These are phyloP conservation scores for Aspergillus avenaceus DNA, from an alignment of 495 filamentous ascomycete genomes.

Conservation along the genomic window DNA sequence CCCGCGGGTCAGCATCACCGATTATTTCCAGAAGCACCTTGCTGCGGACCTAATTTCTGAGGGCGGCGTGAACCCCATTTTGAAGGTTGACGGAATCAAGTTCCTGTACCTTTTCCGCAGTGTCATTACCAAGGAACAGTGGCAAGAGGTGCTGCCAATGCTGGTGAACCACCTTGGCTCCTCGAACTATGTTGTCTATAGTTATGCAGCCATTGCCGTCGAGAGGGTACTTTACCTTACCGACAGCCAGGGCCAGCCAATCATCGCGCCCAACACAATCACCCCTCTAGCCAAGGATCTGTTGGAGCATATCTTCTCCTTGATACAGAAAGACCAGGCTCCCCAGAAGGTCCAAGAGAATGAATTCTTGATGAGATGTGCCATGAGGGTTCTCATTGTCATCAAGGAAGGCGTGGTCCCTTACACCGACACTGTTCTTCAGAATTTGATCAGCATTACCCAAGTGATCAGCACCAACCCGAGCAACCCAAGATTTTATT, in stretches of 20 bases:
- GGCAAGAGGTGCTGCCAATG: constrained; percentile 82
- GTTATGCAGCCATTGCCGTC: constrained; percentile 90
- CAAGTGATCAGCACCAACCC: constrained; percentile 86
- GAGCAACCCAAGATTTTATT: constrained; percentile 96
- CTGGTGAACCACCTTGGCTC: constrained; percentile 86
- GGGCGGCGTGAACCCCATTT: constrained; percentile 67
- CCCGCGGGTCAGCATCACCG: constrained; percentile 73
- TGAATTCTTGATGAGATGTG: constrained; percentile 96
- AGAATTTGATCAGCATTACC: constrained; percentile 80
- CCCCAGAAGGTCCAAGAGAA: constrained; percentile 97
- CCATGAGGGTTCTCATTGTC: constrained; percentile 94
- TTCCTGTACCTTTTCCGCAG: constrained; percentile 94
- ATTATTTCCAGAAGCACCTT: constrained; percentile 89
- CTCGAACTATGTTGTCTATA: constrained; percentile 90
- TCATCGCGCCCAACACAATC: constrained; percentile 71
- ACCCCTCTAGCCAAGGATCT: constrained; percentile 78
- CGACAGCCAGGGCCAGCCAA: constrained; percentile 64
- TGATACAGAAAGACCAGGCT: constrained; percentile 75
- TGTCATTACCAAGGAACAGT: constrained; percentile 78
- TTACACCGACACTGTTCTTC: constrained; percentile 68
- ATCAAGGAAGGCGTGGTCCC: constrained; percentile 71
- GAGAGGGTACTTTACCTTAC: constrained; percentile 82
- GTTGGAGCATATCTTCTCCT: constrained; percentile 82
- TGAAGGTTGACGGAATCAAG: constrained; percentile 97
- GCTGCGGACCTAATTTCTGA: constrained; percentile 73